Base-by-base conservation (phyloP, 2,329 filamentous ascomycete genomes). In the Cladorrhinum sp. region DNA sequence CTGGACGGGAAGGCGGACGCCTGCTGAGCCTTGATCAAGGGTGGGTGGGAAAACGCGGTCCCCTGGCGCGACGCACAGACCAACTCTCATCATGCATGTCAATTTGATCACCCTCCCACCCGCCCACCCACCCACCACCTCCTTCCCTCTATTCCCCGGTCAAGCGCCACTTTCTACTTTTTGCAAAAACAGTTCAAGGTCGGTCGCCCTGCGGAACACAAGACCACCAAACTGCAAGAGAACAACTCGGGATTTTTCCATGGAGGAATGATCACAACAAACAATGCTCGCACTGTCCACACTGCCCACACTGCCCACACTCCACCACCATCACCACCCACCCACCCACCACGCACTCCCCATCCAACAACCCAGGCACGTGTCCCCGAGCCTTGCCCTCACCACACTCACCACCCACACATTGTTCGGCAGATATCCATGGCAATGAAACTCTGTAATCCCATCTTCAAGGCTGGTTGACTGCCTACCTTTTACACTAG, bases 61-160 rank as follows among this genome's bases (percentile, higher is more conserved):
- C 55, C 59, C 46, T 49, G 28, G 56, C 50, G 60, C 18, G 42
- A 46, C 42, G 67, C 66, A 67, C 66, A 62, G 65, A 39, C 64
- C 67, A 59, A 10, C 61, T 51, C 58, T 57, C 53, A 46, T 46
- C 42, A 46, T 46, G 42, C 42, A 46, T 46, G 42, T 46, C 42
- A 46, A 46, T 20, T 20, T 46, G 42, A 46, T 46, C 42, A 46
- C n/a, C 42, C 42, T 46, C 42, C 16, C 42, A 46, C 7, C n/a
- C 14, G n/a, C 36, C 14, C 36, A 42, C 36, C 12, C 36, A 14
- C 36, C 10, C 14, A 3, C 16, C 42, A 3, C 16, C 42, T 46
- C 18, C 42, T 21, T 46, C 42, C 18, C 18, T 46, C 16, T 46
- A 46, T 46, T 46, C 42, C 42, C 42, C 42, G 42, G 42, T 46